Percentiles rank a stretch among this genome's conserved stretches.
Conservation (phyloP, 2,329 filamentous ascomycete species). For the Coleophoma cylindrospora region DNA sequence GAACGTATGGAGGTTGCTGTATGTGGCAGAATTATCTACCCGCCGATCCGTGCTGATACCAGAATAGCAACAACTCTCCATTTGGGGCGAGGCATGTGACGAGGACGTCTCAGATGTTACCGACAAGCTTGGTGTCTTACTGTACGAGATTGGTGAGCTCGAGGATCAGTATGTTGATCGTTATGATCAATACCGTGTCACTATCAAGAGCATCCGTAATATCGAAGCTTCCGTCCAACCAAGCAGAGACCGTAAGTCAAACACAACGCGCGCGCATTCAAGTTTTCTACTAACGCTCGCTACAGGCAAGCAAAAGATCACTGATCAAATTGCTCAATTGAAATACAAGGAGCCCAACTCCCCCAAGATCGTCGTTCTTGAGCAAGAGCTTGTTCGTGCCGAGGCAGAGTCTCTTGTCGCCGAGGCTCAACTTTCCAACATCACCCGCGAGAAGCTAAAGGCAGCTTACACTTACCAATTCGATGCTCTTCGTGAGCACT, state of each 20-base stretch:
- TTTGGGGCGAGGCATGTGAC: constrained; percentile 94
- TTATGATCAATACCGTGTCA: constrained; percentile 98
- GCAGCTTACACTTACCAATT: constrained; percentile 98
- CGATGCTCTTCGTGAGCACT: constrained; percentile 93
- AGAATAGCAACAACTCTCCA: constrained; percentile 88
- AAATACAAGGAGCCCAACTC: constrained; percentile 99
- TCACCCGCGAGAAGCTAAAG: constrained; percentile 99
- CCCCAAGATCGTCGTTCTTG: constrained; percentile 92
- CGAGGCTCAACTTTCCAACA: constrained; percentile 97
- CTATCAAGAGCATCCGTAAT: constrained; percentile 98
- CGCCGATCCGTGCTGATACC: constrained; percentile 9
- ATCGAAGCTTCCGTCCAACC: constrained; percentile 98
- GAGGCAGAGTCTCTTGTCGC: constrained; percentile 98
- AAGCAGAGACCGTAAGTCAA: constrained; percentile 80
- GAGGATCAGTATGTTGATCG: constrained; percentile 97
- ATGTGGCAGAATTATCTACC: constrained; percentile 37
- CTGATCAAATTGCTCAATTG: constrained; percentile 95
- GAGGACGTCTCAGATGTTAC: constrained; percentile 98
- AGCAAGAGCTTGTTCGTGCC: constrained; percentile 96
- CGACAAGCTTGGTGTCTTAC: constrained; percentile 94
- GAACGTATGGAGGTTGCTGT: constrained; percentile 99
- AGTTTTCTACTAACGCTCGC: constrained; percentile 14
- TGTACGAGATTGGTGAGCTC: constrained; percentile 90
- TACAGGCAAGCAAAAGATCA: constrained; percentile 96
- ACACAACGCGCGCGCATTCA: background rate